phyloP scores from a whole-genome alignment of 2,329 filamentous ascomycete species.

The Fusarium ambrosium region DNA sequence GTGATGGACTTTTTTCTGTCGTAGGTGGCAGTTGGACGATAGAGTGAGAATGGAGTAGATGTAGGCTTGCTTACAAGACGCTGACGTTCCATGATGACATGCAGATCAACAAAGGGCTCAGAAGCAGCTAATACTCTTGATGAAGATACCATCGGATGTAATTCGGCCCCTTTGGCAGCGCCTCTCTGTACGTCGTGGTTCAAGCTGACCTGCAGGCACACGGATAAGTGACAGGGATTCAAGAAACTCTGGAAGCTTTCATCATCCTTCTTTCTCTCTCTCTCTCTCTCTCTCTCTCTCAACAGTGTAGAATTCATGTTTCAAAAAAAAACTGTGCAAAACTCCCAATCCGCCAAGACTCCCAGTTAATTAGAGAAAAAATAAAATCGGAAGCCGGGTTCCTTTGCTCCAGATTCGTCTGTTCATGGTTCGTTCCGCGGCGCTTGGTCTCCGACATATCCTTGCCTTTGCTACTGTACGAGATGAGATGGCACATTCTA shows the following conservation, averaged over 20 bases:
- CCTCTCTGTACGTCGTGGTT: background rate
- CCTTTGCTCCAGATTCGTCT: background rate
- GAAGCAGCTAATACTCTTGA: background rate
- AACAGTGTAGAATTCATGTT: background rate
- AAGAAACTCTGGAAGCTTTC: background rate
- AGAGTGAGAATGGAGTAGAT: background rate
- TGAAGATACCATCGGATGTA: background rate
- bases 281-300: background rate
- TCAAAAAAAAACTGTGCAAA: background rate
- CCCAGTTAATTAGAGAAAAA: background rate
- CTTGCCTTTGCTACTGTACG: background rate
- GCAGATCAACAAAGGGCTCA: background rate
- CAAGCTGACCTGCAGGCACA: conserved; percentile 18
- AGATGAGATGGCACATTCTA: background rate
- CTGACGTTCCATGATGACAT: conserved; percentile 7
- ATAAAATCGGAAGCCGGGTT: background rate
- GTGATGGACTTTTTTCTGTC: background rate
- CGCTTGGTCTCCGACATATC: conserved; percentile 7
- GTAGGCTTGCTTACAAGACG: background rate
- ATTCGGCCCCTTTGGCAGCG: conserved; percentile 12
- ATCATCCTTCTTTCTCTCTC: background rate
- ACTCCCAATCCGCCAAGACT: background rate
- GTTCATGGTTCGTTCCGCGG: conserved; percentile 6
- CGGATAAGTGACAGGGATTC: background rate
- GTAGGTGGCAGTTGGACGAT: background rate